Evolutionary conservation across 2,329 filamentous ascomycete species (phyloP), one percentile per base, ranked within the genome.

Genomic region (Myriosclerotinia curreyana): DNA sequence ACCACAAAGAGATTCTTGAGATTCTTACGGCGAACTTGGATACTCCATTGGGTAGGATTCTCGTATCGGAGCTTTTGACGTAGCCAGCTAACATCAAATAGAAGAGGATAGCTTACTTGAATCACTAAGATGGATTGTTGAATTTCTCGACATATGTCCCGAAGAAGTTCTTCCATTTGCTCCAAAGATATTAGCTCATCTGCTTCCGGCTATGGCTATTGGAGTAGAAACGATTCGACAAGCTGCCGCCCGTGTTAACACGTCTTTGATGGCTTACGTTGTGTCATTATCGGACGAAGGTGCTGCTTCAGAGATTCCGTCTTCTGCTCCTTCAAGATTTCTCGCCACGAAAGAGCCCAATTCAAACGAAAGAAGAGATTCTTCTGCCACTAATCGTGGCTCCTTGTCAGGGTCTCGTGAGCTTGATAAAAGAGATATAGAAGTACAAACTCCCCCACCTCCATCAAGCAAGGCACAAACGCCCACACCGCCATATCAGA

Each of bases 141-240:
- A 90, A 66, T 97, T 99, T 75, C 89, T 99, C 70, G 93, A 98
- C 68, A 98, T 99, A 53, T 97, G 93, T 71, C 94, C 95, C 0
- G 95, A 97, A 74, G 95, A 99, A 73, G 96, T 99, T 5, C 82
- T 99, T 50, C 90, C 91, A 5, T 98, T 98, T 75, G 95, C 96
- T 0, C 96, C 96, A 28, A 91, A 92, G 70, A 88, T 99, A 38
- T 79, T 99, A 51, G 92, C 92, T 1, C 91, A 97, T 72, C 89
- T 99, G 64, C 83, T 99, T 36, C 96, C 95, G 20, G 92, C 93
- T 36, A 92, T 99, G 84, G 94, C 94, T 6, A 96, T 93, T 73
- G 91, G 89, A 60, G 90, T 95, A 15, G 93, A 98, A 69, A 86
- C 88, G 51, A 96, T 98, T 67, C 89, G 93, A 55, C 87, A 92